Base-by-base conservation (phyloP, 208 protist species). In the Crithidia mellificae region DNA sequence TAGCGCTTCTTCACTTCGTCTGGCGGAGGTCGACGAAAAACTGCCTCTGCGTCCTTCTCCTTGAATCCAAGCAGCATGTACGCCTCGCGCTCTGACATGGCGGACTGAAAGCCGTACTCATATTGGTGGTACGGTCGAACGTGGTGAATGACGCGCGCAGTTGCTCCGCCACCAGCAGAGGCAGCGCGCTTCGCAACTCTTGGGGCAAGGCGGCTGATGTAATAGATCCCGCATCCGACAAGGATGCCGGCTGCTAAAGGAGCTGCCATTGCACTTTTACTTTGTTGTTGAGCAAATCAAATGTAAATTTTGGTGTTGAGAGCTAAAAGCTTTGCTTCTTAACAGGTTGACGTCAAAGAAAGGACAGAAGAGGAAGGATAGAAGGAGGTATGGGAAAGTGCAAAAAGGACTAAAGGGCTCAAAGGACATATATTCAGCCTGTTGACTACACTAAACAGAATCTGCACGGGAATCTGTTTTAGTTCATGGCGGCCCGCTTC, bases 1-100 rank as follows among this genome's bases (percentile, higher is more conserved):
- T 94, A 92, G 29, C 69, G 72, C 63, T 69, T 73, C 71, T 90
- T 91, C 14, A 96, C 79, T n/a, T 93, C 69, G 19, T 89, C 62
- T 2, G 73, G 72, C 8, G 80, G 39, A 0, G 90, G 85, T 7
- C 63, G 82, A 2, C 17, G 29, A 46, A 74, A 64, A 19, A 70
- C 39, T 5, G 67, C 65, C 4, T 50, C 69, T 5, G 80, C 73
- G 29, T 66, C 57, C 15, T 66, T 61, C 27, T 84, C 81, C 5
- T 68, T 54, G 50, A 93, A 85, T 0, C 87, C 90, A 12, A 96
- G 63, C 12, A 93, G 57, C 64, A 91, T 50, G 32, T 78, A 73
- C 14, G 90, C 90, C 76, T 96, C 87, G 2, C 72, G 52, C 30
- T 84, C 71, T 3, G 79, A 77, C 85, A 96, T 92, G 53, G 50